Percentiles rank a stretch among this genome's conserved stretches.
Evolutionary conservation across 768 basidiomycete species (phyloP).

Genomic region (Arthromyces matolae): DNA sequence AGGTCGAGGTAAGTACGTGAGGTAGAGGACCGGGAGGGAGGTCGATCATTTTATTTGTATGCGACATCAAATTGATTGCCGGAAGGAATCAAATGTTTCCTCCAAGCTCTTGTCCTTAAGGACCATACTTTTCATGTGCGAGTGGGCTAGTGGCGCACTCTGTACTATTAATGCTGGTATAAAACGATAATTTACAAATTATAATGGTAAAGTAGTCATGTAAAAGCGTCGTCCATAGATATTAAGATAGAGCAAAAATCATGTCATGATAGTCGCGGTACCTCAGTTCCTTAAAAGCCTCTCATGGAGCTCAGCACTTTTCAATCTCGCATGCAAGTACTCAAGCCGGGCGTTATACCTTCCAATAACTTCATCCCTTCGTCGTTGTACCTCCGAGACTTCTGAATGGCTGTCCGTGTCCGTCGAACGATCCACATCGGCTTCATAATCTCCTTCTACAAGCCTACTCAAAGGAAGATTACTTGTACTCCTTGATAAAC

Average conservation of each 20-base stretch:
- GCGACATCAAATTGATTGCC: background rate
- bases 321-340: conserved; percentile 71
- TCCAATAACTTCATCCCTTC: conserved; percentile 60
- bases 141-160: too few species aligned
- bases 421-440: conserved; percentile 22
- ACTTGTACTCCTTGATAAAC: conserved; percentile 37
- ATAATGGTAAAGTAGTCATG: conserved; percentile 6
- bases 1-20: background rate
- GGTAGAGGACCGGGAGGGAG: conserved; percentile 7
- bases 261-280: background rate
- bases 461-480: conserved; percentile 37
- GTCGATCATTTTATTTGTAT: conserved; percentile 1
- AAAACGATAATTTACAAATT: too few species aligned
- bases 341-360: conserved; percentile 72
- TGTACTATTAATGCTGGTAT: background rate
- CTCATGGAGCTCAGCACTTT: conserved; percentile 67
- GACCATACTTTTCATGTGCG: too few species aligned
- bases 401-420: conserved; percentile 36
- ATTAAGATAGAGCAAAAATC: too few species aligned
- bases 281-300: conserved; percentile 34
- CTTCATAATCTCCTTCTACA: conserved; percentile 15
- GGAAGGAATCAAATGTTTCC: conserved; percentile 14
- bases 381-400: conserved; percentile 58
- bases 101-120: too few species aligned
- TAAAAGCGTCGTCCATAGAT: background rate